Conservation (phyloP, 2,329 filamentous ascomycete genomes). For the Conoideocrella luteorostrata region DNA sequence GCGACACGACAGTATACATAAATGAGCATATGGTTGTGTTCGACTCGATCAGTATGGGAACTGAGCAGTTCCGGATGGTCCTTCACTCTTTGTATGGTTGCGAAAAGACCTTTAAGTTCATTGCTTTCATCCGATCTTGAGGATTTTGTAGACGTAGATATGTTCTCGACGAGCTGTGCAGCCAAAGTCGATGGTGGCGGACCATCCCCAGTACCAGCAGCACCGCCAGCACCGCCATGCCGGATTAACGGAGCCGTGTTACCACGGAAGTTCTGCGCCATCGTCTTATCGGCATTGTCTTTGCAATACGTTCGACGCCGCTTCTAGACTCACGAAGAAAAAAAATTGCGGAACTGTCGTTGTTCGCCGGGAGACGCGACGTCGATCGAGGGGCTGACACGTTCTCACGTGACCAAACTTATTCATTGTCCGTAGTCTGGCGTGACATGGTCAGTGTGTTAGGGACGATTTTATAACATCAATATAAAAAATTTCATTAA, state of each 20-base stretch:
- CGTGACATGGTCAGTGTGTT: background rate
- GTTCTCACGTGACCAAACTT: conserved; percentile 8
- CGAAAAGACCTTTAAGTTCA: conserved; percentile 66
- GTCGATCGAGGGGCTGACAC: background rate
- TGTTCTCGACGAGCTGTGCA: conserved; percentile 78
- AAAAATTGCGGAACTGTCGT: background rate
- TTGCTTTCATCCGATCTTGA: conserved; percentile 60
- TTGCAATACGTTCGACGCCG: background rate
- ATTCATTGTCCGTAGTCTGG: background rate
- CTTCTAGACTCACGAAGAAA: background rate
- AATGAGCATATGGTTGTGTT: conserved; percentile 78
- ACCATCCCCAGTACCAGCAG: conserved; percentile 14
- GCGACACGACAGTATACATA: conserved; percentile 78
- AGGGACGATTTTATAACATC: conserved; percentile 9
- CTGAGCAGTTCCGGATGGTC: conserved; percentile 49
- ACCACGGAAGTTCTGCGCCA: conserved; percentile 20
- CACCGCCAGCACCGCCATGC: conserved; percentile 12
- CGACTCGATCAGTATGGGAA: conserved; percentile 57
- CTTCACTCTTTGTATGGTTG: conserved; percentile 48
- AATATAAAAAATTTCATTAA: conserved; percentile 6
- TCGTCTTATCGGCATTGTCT: conserved; percentile 21
- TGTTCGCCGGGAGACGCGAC: conserved; percentile 2
- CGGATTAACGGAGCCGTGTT: conserved; percentile 14
- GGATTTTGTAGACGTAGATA: conserved; percentile 58
- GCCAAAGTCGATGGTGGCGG: conserved; percentile 75